These are phyloP conservation scores for Phlebiopsis gigantea DNA, from an alignment of 768 basidiomycete genomes.

Conservation along the genomic window DNA sequence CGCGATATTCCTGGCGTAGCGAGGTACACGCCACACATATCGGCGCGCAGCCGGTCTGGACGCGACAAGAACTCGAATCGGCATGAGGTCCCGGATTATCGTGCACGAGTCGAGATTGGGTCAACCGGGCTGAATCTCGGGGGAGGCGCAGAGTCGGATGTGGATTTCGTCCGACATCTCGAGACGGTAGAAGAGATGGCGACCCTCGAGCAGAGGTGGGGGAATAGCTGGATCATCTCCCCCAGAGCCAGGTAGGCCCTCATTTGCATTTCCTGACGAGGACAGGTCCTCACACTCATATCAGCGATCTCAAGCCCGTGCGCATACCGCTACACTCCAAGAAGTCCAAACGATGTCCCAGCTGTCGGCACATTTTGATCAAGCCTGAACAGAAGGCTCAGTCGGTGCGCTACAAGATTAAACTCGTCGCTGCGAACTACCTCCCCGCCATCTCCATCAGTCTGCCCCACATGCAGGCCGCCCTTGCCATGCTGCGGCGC, in stretches of 20 bases:
- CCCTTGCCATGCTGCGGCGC: slow-evolving; percentile 29
- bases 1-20: slow-evolving; percentile 81
- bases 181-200: slow-evolving; percentile 61
- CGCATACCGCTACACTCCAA: slow-evolving; percentile 93
- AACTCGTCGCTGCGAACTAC: slow-evolving; percentile 93
- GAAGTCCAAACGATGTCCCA: slow-evolving; percentile 91
- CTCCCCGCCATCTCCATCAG: slow-evolving; percentile 78
- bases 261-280: slow-evolving; percentile 4
- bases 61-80: slow-evolving; percentile 64
- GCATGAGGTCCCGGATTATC: slow-evolving; percentile 77
- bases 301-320: slow-evolving; percentile 78
- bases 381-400: slow-evolving; percentile 98
- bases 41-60: slow-evolving; percentile 40
- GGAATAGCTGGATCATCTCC: slow-evolving; percentile 70
- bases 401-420: slow-evolving; percentile 93
- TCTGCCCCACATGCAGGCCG: slow-evolving; percentile 51
- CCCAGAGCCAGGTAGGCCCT: slow-evolving; percentile 55
- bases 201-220: slow-evolving; percentile 75
- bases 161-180: slow-evolving; percentile 63
- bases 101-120: slow-evolving; percentile 61
- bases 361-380: slow-evolving; percentile 93
- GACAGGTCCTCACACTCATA: neutral
- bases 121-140: slow-evolving; percentile 49
- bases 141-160: slow-evolving; percentile 62
- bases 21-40: slow-evolving; percentile 58